phyloP scores from a whole-genome alignment of 208 protist genomes.

The Leishmania arabica region DNA sequence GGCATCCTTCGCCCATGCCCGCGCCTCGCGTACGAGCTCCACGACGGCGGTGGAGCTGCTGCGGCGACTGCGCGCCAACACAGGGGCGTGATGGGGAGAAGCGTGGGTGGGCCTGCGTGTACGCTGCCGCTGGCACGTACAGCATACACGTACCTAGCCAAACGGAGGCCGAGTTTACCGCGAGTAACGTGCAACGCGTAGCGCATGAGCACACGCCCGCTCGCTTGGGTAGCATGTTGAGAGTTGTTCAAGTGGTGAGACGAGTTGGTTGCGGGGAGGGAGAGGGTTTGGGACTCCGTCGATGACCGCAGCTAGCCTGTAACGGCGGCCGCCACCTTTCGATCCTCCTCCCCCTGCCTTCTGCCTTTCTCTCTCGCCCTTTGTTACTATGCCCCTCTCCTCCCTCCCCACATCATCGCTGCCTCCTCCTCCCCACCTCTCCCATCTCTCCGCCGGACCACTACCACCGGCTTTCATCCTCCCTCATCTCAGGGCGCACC shows the following conservation, averaged over 20 bases:
- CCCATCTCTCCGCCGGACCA: too few species aligned
- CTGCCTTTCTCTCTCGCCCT: not conserved
- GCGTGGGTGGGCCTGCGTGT: too few species aligned
- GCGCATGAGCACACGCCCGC: not conserved
- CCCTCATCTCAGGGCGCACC: not conserved
- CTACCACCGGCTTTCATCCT: too few species aligned
- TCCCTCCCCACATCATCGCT: not conserved
- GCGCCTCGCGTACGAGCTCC: slow-evolving; percentile 6
- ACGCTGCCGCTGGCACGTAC: too few species aligned
- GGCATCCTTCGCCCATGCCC: slow-evolving; percentile 2
- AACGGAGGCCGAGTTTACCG: not conserved
- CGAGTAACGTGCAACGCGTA: not conserved
- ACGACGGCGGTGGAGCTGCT: slow-evolving; percentile 32
- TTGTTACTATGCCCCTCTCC: not conserved
- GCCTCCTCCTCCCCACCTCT: not conserved
- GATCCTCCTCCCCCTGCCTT: not conserved
- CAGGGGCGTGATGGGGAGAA: slow-evolving; percentile 5
- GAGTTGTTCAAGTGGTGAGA: not conserved
- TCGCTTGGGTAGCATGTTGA: not conserved
- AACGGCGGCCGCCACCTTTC: not conserved
- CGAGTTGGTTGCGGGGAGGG: not conserved
- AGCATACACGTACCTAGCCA: not conserved
- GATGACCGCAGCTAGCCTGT: not conserved
- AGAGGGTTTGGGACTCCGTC: slow-evolving; percentile 1
- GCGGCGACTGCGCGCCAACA: slow-evolving; percentile 27